Conservation (phyloP, 1,284 basidiomycete species). For the Papiliotrema fonsecae region DNA sequence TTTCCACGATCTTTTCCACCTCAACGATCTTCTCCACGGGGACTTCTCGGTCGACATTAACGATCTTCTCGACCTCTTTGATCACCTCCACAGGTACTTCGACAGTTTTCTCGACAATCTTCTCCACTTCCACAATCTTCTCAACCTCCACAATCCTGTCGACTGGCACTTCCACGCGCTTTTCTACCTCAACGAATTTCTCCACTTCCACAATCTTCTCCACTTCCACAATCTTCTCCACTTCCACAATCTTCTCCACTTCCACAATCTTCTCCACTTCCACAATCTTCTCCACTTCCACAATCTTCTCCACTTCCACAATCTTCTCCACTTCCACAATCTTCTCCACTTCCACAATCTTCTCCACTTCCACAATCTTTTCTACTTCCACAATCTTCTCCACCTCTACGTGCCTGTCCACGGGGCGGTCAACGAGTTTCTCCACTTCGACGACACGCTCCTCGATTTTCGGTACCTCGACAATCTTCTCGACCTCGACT, state of each 20-base stretch:
- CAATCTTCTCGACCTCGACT: conserved; percentile 39
- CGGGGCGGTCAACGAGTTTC: conserved; percentile 37
- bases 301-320: conserved; percentile 31
- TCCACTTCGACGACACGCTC: conserved; percentile 40
- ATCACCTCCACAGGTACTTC: conserved; percentile 33
- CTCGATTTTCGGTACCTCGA: conserved; percentile 38
- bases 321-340: conserved; percentile 34
- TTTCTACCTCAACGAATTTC: conserved; percentile 36
- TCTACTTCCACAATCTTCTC: conserved; percentile 39
- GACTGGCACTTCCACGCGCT: conserved; percentile 36
- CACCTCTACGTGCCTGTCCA: conserved; percentile 35
- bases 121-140: conserved; percentile 41
- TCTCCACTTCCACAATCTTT: conserved; percentile 42
- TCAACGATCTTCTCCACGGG: conserved; percentile 36
- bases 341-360: conserved; percentile 47
- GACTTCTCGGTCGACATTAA: conserved; percentile 29
- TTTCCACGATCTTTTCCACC: conserved; percentile 24
- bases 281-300: no score
- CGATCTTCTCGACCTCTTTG: conserved; percentile 27
- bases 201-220: conserved; percentile 32
- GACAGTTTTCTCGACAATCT: conserved; percentile 30
- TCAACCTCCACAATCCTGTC: conserved; percentile 38
- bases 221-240: conserved; percentile 27
- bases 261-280: conserved; percentile 48
- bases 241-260: conserved; percentile 44